Conservation (phyloP, 2,329 filamentous ascomycete genomes). For the Thielaviopsis euricoi region DNA sequence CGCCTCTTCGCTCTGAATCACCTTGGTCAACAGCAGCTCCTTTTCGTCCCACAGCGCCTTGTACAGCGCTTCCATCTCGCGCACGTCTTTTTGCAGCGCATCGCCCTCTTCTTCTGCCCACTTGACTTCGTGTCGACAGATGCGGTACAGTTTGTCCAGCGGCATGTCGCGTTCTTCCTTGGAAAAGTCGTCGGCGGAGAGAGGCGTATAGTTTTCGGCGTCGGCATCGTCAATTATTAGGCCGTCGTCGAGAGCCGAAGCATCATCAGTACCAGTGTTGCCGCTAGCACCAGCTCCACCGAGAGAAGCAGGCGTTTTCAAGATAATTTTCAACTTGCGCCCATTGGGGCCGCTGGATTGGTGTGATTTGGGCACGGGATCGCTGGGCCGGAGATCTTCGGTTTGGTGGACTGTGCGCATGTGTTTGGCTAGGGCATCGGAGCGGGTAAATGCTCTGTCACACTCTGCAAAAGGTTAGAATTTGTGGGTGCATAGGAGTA, state of each 20-base stretch:
- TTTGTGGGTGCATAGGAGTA: background rate
- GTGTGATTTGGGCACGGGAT: constrained; percentile 42
- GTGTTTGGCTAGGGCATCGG: constrained; percentile 90
- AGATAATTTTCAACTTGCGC: constrained; percentile 44
- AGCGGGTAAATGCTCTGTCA: constrained; percentile 89
- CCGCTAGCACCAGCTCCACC: constrained; percentile 14
- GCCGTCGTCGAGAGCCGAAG: constrained; percentile 32
- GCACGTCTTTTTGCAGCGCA: constrained; percentile 45
- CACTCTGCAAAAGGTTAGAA: constrained; percentile 47
- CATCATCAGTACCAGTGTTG: constrained; percentile 37
- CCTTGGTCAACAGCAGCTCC: constrained; percentile 60
- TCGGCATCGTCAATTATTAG: constrained; percentile 28
- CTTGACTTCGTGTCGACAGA: constrained; percentile 54
- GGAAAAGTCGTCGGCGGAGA: constrained; percentile 45
- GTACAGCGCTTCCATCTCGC: constrained; percentile 47
- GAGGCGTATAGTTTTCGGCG: constrained; percentile 39
- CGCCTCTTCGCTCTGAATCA: constrained; percentile 49
- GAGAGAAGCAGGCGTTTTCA: constrained; percentile 41
- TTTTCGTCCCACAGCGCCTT: constrained; percentile 65
- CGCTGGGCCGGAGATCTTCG: constrained; percentile 68
- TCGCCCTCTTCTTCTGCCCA: constrained; percentile 57
- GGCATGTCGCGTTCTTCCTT: constrained; percentile 45
- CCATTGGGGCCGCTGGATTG: constrained; percentile 20
- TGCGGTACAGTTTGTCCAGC: constrained; percentile 42
- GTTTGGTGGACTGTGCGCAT: constrained; percentile 96